A percentile compares a stretch with the other conserved stretches of the same genome.
Evolutionary conservation across 345 rosid species (phyloP).

Genomic region (Linum trigynum): DNA sequence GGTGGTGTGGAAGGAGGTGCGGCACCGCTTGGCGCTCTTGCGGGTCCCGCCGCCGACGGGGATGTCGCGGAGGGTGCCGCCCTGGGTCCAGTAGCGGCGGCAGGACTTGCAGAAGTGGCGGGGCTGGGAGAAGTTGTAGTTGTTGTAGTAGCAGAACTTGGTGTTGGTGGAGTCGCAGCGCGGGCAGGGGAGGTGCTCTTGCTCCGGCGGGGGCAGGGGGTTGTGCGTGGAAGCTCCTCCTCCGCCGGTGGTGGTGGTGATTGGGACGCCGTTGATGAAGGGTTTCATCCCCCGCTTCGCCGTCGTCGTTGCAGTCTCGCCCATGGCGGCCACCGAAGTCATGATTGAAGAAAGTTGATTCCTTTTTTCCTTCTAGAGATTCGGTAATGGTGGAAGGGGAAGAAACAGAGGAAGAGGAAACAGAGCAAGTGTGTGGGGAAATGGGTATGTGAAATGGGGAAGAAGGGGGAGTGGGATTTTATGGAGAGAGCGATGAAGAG

Average conservation of each 20-base stretch:
- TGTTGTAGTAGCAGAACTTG: conserved; percentile 92
- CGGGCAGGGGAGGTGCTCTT: conserved; percentile 87
- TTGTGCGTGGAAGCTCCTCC: conserved; percentile 8
- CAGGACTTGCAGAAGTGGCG: conserved; percentile 95
- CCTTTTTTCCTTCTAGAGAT: background rate
- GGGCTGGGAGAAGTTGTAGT: conserved; percentile 97
- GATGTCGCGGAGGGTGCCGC: conserved; percentile 90
- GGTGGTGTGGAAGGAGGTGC: conserved; percentile 25
- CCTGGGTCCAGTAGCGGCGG: conserved; percentile 97
- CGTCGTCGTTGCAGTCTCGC: background rate
- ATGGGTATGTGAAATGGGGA: background rate
- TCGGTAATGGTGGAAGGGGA: background rate
- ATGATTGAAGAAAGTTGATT: background rate
- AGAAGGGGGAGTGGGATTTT: conserved; percentile 11
- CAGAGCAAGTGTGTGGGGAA: background rate
- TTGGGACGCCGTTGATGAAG: conserved; percentile 9
- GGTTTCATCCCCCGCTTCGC: background rate
- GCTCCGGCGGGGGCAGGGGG: conserved; percentile 38
- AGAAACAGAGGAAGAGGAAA: background rate
- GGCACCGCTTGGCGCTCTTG: conserved; percentile 75
- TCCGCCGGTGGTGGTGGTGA: conserved; percentile 12
- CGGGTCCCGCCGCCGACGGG: conserved; percentile 92
- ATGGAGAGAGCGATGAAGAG: conserved; percentile 22
- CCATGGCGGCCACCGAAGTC: background rate
- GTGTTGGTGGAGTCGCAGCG: conserved; percentile 88